Evolutionary conservation across 371 early-diverging fungal genomes (phyloP).

Genomic region (Syncephalastrum sp.): DNA sequence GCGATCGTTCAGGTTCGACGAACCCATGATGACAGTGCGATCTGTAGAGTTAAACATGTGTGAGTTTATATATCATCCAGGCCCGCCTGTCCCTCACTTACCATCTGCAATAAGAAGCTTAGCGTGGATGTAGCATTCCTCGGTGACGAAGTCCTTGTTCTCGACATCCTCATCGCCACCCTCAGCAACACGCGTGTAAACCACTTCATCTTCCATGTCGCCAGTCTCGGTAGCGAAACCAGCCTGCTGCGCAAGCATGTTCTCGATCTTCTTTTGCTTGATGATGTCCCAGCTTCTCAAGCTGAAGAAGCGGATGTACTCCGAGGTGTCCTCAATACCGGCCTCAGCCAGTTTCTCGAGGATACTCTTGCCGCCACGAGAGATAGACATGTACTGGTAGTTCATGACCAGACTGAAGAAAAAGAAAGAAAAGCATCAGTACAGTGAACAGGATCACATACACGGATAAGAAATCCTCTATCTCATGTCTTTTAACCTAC

Average conservation of each 20-base stretch:
- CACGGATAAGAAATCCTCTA: background rate
- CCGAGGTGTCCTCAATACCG: conserved; percentile 53
- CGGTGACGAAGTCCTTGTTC: conserved; percentile 64
- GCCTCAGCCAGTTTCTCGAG: conserved; percentile 45
- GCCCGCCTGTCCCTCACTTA: conserved; percentile 9
- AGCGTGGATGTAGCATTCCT: conserved; percentile 91
- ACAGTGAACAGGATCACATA: background rate
- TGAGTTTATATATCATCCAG: background rate
- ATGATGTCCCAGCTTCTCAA: conserved; percentile 70
- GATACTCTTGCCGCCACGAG: conserved; percentile 68
- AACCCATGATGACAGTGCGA: conserved; percentile 80
- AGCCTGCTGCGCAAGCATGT: conserved; percentile 31
- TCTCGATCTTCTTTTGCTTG: conserved; percentile 37
- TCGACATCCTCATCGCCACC: conserved; percentile 28
- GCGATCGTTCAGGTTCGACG: conserved; percentile 93
- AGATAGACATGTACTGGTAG: conserved; percentile 75
- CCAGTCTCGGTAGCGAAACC: conserved; percentile 31
- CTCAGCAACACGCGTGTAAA: conserved; percentile 29
- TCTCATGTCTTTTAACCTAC: conserved; percentile 13
- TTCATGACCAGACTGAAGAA: conserved; percentile 62
- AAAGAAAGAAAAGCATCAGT: background rate
- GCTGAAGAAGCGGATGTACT: conserved; percentile 74
- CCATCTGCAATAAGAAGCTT: conserved; percentile 93
- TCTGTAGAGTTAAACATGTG: conserved; percentile 32
- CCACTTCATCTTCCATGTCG: conserved; percentile 30